Evolutionary conservation across 129 eudicot genomes (phyloP).

Genomic region (Flaveria brownii): DNA sequence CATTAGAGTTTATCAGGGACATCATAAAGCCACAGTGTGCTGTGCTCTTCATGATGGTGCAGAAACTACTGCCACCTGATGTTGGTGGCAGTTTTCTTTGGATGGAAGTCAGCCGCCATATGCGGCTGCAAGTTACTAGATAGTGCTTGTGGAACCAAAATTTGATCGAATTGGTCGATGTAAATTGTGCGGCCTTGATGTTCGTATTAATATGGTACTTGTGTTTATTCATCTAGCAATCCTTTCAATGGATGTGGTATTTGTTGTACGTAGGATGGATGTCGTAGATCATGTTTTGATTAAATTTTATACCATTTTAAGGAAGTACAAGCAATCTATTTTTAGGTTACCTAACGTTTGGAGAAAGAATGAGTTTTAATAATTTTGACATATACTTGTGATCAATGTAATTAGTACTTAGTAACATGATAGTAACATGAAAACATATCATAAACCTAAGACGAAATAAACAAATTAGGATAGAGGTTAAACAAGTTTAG

Average conservation of each 20-base stretch:
- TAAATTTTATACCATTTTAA: too few species aligned
- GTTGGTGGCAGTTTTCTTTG: neutral
- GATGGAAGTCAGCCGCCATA: neutral
- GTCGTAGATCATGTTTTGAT: too few species aligned
- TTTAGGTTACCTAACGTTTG: too few species aligned
- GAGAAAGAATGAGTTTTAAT: too few species aligned
- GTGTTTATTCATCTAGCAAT: neutral
- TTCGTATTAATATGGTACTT: neutral
- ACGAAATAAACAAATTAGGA: too few species aligned
- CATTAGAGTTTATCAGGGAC: conserved; percentile 77
- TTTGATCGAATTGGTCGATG: neutral
- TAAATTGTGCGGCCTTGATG: neutral
- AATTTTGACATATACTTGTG: too few species aligned
- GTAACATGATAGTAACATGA: too few species aligned
- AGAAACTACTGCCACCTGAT: conserved; percentile 56
- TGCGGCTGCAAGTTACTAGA: neutral
- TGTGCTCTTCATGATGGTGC: conserved; percentile 98
- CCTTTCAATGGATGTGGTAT: neutral
- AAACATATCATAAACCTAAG: too few species aligned
- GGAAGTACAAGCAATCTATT: too few species aligned
- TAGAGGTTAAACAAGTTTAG: too few species aligned
- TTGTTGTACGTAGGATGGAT: too few species aligned
- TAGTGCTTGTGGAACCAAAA: neutral
- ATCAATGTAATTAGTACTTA: too few species aligned
- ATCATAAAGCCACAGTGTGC: conserved; percentile 84